These are phyloP conservation scores for Boehmeria nivea DNA, from an alignment of 306 rosid genomes.

Conservation along the genomic window DNA sequence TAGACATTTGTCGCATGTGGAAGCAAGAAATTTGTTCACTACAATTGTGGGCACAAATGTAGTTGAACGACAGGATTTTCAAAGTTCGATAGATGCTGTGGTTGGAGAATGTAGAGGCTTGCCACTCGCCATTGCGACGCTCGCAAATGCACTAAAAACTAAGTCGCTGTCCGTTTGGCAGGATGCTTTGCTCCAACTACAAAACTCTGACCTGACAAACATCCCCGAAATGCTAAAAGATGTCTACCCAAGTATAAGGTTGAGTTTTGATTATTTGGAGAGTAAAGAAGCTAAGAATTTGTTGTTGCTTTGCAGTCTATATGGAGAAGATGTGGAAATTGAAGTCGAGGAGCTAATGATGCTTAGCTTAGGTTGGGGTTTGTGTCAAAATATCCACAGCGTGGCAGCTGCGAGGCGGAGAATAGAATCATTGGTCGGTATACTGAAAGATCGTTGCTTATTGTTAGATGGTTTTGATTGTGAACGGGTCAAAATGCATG, in stretches of 20 bases:
- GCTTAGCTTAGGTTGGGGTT: conserved; percentile 15
- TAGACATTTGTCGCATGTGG: background rate
- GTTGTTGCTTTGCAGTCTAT: conserved; percentile 22
- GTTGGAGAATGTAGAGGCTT: conserved; percentile 22
- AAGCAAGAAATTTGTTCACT: conserved; percentile 20
- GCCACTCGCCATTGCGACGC: conserved; percentile 19
- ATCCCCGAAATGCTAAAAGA: background rate
- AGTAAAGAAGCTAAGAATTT: background rate
- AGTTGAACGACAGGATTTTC: background rate
- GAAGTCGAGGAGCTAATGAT: conserved; percentile 1
- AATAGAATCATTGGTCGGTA: conserved; percentile 11
- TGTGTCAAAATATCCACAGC: background rate
- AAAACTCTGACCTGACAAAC: background rate
- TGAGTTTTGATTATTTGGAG: conserved; percentile 21
- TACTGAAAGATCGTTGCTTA: conserved; percentile 14
- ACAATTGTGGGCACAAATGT: background rate
- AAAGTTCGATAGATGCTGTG: conserved; percentile 1
- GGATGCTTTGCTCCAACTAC: background rate
- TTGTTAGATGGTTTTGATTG: background rate
- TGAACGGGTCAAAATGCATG: conserved; percentile 18
- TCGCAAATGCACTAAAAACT: conserved; percentile 21
- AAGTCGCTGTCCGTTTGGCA: conserved; percentile 25
- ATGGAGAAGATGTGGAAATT: conserved; percentile 9
- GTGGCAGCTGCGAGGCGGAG: conserved; percentile 18
- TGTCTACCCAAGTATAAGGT: background rate